phyloP scores from a whole-genome alignment of 805 yeast genomes.

The Kodamaea neixiangensis region DNA sequence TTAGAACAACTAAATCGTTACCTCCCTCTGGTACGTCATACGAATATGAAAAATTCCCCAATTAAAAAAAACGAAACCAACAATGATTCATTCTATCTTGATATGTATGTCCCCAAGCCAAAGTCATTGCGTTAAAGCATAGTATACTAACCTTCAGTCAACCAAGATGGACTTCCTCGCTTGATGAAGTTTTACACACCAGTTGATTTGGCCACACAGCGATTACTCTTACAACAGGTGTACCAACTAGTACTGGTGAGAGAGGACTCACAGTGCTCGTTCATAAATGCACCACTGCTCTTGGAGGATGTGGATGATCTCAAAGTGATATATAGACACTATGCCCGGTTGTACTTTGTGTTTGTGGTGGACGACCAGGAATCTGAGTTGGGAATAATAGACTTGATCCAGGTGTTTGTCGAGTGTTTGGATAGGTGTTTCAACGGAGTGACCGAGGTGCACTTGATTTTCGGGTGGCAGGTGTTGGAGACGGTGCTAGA shows the following conservation, averaged over 20 bases:
- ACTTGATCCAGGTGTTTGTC: slow-evolving; percentile 93
- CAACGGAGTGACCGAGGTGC: slow-evolving; percentile 91
- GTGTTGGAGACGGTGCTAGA: slow-evolving; percentile 86
- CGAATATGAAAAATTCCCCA: neutral
- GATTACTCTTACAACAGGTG: slow-evolving; percentile 76
- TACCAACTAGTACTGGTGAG: slow-evolving; percentile 73
- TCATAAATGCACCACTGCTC: slow-evolving; percentile 85
- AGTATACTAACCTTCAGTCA: slow-evolving; percentile 58
- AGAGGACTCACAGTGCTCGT: slow-evolving; percentile 78
- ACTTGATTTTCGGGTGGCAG: slow-evolving; percentile 98
- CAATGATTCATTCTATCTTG: slow-evolving; percentile 83
- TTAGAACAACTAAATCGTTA: too few relatives aligned
- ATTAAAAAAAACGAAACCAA: slow-evolving; percentile 1
- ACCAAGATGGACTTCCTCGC: slow-evolving; percentile 88
- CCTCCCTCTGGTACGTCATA: too few relatives aligned
- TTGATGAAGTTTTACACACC: slow-evolving; percentile 90
- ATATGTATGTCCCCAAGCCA: slow-evolving; percentile 55
- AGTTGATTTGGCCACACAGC: slow-evolving; percentile 81
- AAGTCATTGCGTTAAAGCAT: neutral
- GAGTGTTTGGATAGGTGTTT: slow-evolving; percentile 93
- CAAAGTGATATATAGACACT: slow-evolving; percentile 88
- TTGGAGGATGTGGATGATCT: slow-evolving; percentile 70
- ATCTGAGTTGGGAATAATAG: slow-evolving; percentile 89
- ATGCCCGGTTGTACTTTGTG: slow-evolving; percentile 94
- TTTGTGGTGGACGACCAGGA: slow-evolving; percentile 96